phyloP scores from a whole-genome alignment of 805 yeast genomes.

The Phaffomyces opuntiae region DNA sequence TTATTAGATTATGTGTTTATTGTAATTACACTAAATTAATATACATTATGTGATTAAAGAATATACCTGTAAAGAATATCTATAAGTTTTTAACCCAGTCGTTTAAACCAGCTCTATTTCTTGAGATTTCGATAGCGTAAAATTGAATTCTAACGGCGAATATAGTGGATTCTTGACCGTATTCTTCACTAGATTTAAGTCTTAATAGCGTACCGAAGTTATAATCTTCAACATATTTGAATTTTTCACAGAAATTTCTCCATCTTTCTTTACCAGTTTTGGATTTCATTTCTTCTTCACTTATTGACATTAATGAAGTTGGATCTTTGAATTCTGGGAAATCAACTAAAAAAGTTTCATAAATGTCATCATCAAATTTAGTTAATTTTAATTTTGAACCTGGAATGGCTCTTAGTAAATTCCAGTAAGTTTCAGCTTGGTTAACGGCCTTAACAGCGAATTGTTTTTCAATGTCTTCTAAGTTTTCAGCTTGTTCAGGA shows the following conservation, averaged over 20 bases:
- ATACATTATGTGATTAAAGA: not conserved
- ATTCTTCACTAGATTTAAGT: conserved; percentile 62
- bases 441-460: conserved; percentile 96
- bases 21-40: not conserved
- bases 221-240: conserved; percentile 83
- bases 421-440: conserved; percentile 95
- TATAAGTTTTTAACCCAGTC: conserved; percentile 59
- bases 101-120: conserved; percentile 85
- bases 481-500: conserved; percentile 89
- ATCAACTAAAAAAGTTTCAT: conserved; percentile 47
- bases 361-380: conserved; percentile 64
- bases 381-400: conserved; percentile 78
- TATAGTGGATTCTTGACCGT: conserved; percentile 75
- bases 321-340: conserved; percentile 86
- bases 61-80: no score
- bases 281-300: conserved; percentile 79
- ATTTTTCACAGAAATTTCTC: conserved; percentile 80
- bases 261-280: conserved; percentile 77
- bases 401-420: conserved; percentile 58
- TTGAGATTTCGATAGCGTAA: conserved; percentile 87
- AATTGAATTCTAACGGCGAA: conserved; percentile 92
- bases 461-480: conserved; percentile 94
- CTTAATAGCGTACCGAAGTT: conserved; percentile 94
- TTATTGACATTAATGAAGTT: conserved; percentile 46
- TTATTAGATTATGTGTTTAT: no score